Evolutionary conservation across 2,329 filamentous ascomycete species (phyloP), one percentile per base, ranked within the genome.

Genomic region (Cyclaneusma minus): DNA sequence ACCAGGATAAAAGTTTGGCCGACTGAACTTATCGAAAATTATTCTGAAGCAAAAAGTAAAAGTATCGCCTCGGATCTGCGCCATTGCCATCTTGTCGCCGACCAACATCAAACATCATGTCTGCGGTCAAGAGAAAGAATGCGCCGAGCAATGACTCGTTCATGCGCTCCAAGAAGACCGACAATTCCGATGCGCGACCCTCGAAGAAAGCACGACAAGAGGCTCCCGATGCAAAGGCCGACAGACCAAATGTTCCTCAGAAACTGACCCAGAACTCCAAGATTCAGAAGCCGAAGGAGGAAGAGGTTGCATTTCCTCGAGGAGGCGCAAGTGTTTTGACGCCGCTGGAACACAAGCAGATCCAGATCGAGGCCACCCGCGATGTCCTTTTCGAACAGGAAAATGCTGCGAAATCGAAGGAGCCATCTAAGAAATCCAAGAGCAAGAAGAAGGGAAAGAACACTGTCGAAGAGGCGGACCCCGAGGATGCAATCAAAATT

Each of bases 331-430:
- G 82, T 46, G 64, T 93, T 27, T 58, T 98, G 47, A 94, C 89
- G 2, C 85, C 89, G 12, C 60, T 98, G 27, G 89, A 98, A 51
- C 80, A 91, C 48, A 94, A 93, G 56, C 83, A 95, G 53, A 95
- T 98, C 35, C 78, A 89, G 43, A 76, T 91, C 31, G 79, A 95
- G 52, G 89, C 89, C 23, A 89, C 80, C 46, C 75, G 78, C 41
- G 89, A 98, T 59, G 89, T 85, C 21, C 59, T 91, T 20, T 89
- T 87, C 47, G 89, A 95, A 52, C 76, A 91, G 41, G 66, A 76
- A 39, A 68, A 68, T 24, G 55, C 58, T 26, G 61, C 63, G 30
- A 53, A 55, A 22, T 46, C 52, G 15, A 60, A 64, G 34, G 58
- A 56, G 29, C 36, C 42, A 21, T 49, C 50, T 8, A 64, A 54